Evolutionary conservation across 176 grass and related monocot species (phyloP), one percentile per base, ranked within the genome.

Genomic region (Oryza meyeriana): DNA sequence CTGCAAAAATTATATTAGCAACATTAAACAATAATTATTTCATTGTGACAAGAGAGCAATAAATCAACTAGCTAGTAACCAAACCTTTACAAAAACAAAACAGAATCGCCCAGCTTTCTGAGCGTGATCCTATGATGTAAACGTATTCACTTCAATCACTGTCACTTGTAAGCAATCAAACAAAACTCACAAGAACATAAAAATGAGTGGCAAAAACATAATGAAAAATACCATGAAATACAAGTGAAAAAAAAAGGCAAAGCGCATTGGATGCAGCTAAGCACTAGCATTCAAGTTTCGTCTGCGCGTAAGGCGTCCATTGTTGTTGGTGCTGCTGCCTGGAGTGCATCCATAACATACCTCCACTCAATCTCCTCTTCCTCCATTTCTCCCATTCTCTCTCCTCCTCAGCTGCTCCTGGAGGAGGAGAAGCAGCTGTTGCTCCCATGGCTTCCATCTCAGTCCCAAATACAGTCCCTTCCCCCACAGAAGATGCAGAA

Each of bases 371-470:
- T 80, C 66, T 88, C 61, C 77, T 88, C 73, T 86, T 86, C 82
- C 61, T 45, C 66, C 86, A 75, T 39, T 86, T 86, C 48, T 47
- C 83, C 59, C 35, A 48, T 42, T 13, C 13, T 8, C n/a, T 35
- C 64, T 78, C 76, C 34, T 14, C 29, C 71, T 52, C 63, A 1
- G 14, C 71, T n/a, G 48, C 70, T 6, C 3, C 59, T 12, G 61
- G 1, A 5, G 32, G 25, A 5, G 83, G 1, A 6, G 36, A 0
- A 27, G 67, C n/a, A 17, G n/a, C 11, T 45, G 64, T 28, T 6
- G 20, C 6, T 8, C 44, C 85, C 81, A 97, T 97, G 94, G 91
- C 94, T 25, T 91, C 91, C 75, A 88, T 93, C 67, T 79, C 77
- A 0, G 74, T 97, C n/a, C 94, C 91, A 3, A 14, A 63, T 58